Conservation (phyloP, 108 stramenopile genomes). For the Skeletonema grethae region DNA sequence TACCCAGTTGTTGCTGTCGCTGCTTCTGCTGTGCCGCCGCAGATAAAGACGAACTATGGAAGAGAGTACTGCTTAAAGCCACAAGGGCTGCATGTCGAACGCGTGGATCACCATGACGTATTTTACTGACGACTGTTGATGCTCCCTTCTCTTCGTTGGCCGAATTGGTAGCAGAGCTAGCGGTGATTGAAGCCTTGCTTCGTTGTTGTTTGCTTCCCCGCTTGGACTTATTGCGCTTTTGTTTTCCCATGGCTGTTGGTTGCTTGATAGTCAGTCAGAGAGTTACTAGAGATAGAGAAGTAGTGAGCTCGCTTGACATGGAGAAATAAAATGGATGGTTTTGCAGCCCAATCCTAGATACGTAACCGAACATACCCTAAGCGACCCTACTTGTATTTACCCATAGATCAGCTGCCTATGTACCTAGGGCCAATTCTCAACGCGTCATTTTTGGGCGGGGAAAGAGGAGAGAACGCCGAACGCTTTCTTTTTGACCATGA, state of each 20-base stretch:
- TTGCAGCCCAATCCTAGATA: too few relatives aligned
- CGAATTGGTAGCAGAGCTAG: not conserved
- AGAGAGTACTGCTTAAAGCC: slow-evolving; percentile 54
- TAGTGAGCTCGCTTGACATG: too few relatives aligned
- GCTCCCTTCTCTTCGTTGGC: slow-evolving; percentile 4
- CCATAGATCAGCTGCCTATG: too few relatives aligned
- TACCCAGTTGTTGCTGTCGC: not conserved
- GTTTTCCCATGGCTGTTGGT: slow-evolving; percentile 39
- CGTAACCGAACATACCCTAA: too few relatives aligned
- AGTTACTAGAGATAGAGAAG: too few relatives aligned
- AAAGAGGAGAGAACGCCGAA: too few relatives aligned
- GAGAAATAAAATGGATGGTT: too few relatives aligned
- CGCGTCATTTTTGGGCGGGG: too few relatives aligned
- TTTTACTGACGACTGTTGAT: slow-evolving; percentile 21
- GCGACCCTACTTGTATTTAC: too few relatives aligned
- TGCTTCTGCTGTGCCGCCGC: not conserved
- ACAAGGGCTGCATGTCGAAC: slow-evolving; percentile 64
- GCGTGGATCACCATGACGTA: slow-evolving; percentile 68
- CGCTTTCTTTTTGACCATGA: too few relatives aligned
- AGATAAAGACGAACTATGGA: slow-evolving; percentile 28
- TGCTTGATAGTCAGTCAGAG: not conserved
- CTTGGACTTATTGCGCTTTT: slow-evolving; percentile 31
- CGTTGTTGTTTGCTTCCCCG: not conserved
- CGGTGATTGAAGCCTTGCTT: not conserved
- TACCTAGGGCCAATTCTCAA: too few relatives aligned